Evolutionary conservation across 2,329 filamentous ascomycete species (phyloP).

Genomic region (Diplodia scrobiculata): DNA sequence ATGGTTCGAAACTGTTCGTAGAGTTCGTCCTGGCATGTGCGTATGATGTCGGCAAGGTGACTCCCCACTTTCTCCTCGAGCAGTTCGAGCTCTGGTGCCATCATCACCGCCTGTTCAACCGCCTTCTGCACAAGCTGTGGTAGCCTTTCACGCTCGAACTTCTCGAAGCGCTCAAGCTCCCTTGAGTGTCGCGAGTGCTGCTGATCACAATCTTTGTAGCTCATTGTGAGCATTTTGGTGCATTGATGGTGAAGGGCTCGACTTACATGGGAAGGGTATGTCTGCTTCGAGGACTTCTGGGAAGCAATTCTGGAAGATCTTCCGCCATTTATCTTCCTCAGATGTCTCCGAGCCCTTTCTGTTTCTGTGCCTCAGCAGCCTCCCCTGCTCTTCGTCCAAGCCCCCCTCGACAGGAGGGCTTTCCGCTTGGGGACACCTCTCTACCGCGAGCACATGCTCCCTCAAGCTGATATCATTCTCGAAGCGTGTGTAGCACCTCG

Average conservation of each 20-base stretch:
- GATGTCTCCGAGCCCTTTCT: too few species aligned
- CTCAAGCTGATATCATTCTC: not conserved
- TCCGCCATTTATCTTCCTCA: not conserved
- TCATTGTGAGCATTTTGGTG: not conserved
- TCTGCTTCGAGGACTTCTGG: not conserved
- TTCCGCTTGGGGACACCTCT: not conserved
- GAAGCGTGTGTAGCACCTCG: not conserved
- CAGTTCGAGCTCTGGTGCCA: not conserved
- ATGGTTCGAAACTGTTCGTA: not conserved
- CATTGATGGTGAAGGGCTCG: not conserved
- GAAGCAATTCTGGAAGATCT: not conserved
- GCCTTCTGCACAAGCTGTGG: not conserved
- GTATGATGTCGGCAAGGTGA: not conserved
- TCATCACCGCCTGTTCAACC: not conserved
- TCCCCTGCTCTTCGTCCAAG: not conserved
- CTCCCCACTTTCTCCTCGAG: not conserved
- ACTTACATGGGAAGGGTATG: constrained; percentile 1
- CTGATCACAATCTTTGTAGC: not conserved
- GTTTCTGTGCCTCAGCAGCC: not conserved
- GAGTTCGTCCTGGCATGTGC: not conserved
- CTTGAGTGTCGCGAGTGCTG: not conserved
- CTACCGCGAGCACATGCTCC: not conserved
- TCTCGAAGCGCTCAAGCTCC: not conserved
- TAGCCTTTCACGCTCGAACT: not conserved
- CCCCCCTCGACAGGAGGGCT: not conserved